A percentile compares a stretch with the other conserved stretches of the same genome.
Evolutionary conservation across 345 rosid species (phyloP).

Genomic region (Brassica rapa): DNA sequence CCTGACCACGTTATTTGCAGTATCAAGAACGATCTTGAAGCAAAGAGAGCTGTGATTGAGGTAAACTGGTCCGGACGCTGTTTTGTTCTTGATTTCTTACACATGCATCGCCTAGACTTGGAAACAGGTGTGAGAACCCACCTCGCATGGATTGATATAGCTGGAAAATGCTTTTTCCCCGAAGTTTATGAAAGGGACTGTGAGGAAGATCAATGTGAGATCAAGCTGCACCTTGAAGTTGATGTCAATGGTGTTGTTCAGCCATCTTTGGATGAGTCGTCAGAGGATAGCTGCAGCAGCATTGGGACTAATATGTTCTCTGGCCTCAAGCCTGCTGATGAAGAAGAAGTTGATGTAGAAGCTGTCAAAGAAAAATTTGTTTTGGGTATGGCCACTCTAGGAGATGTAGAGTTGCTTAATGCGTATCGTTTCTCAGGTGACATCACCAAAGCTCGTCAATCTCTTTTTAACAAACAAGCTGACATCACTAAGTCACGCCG

Average conservation of each 20-base stretch:
- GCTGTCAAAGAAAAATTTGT: conserved; percentile 53
- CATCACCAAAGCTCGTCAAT: conserved; percentile 47
- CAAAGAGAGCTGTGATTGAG: conserved; percentile 65
- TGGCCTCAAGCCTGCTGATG: conserved; percentile 32
- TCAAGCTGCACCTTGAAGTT: conserved; percentile 77
- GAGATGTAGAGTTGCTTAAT: conserved; percentile 53
- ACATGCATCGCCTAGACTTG: conserved; percentile 69
- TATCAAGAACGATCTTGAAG: conserved; percentile 60
- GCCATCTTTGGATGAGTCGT: too few relatives aligned
- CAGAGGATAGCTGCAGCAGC: too few relatives aligned
- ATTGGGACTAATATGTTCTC: not conserved
- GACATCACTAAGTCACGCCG: conserved; percentile 61
- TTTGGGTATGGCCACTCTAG: conserved; percentile 32
- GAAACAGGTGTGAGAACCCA: conserved; percentile 59
- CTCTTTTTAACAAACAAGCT: conserved; percentile 74
- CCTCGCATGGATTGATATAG: conserved; percentile 93
- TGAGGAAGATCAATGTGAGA: conserved; percentile 48
- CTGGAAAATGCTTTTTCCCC: conserved; percentile 77
- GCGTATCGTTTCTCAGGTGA: conserved; percentile 44
- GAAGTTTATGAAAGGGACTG: conserved; percentile 27
- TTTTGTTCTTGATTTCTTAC: conserved; percentile 72
- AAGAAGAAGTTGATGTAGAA: conserved; percentile 42
- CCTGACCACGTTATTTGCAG: conserved; percentile 47
- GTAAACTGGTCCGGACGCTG: conserved; percentile 48
- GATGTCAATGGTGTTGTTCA: conserved; percentile 51